A percentile compares a stretch with the other conserved stretches of the same genome.
These are phyloP conservation scores for Salix dunnii DNA, from an alignment of 345 rosid genomes.

Conservation along the genomic window DNA sequence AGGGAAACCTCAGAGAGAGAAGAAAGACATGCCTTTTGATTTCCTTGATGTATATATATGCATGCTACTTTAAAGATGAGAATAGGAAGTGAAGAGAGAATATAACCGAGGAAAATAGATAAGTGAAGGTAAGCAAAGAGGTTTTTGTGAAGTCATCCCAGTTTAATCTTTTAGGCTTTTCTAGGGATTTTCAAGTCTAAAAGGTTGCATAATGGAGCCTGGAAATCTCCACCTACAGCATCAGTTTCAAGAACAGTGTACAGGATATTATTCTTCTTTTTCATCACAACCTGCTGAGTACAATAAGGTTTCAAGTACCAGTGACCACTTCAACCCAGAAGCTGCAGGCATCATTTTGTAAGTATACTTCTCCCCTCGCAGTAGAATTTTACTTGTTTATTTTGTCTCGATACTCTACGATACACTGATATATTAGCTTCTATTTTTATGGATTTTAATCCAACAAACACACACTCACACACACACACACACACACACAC, in stretches of 20 bases:
- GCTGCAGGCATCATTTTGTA: conserved; percentile 12
- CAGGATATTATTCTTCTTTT: conserved; percentile 18
- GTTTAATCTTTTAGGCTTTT: not conserved
- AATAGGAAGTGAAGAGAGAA: not conserved
- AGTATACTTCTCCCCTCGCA: not conserved
- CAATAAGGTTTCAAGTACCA: conserved; percentile 15
- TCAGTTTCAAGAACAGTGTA: conserved; percentile 27
- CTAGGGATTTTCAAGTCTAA: not conserved
- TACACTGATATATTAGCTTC: not conserved
- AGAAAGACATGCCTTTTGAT: not conserved
- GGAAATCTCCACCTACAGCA: conserved; percentile 25
- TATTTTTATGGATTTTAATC: not conserved
- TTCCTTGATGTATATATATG: not conserved
- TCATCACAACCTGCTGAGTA: conserved; percentile 10
- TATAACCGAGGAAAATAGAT: not conserved
- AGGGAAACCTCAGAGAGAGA: not conserved
- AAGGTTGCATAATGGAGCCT: conserved; percentile 24
- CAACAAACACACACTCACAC: too few species aligned
- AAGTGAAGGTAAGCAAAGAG: not conserved
- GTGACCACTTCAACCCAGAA: conserved; percentile 10
- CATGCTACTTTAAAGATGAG: not conserved
- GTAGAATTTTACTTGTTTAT: not conserved
- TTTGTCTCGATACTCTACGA: not conserved
- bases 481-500: too few species aligned
- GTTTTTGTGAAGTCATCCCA: not conserved